These are phyloP conservation scores for Nannizziopsis barbatae DNA, from an alignment of 2,329 filamentous ascomycete genomes.

Conservation along the genomic window DNA sequence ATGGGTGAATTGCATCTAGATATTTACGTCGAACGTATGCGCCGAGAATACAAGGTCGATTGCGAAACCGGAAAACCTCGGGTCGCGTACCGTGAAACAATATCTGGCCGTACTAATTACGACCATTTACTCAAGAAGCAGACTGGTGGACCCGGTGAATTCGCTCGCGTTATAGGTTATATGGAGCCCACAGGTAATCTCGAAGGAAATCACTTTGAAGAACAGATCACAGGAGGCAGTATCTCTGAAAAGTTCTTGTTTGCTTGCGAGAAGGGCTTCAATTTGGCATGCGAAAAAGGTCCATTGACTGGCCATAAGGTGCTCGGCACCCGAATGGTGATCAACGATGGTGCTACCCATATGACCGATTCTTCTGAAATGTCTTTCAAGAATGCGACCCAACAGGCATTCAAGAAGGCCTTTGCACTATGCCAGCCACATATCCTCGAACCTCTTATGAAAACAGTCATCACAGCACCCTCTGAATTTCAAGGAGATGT, in stretches of 20 bases:
- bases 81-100: conserved; percentile 92
- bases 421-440: conserved; percentile 71
- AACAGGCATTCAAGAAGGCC: conserved; percentile 92
- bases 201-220: conserved; percentile 70
- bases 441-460: conserved; percentile 94
- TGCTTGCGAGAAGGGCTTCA: conserved; percentile 92
- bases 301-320: conserved; percentile 89
- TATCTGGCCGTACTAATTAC: conserved; percentile 67
- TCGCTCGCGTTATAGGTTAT: conserved; percentile 79
- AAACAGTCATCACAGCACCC: conserved; percentile 89
- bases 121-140: conserved; percentile 94
- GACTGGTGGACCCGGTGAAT: conserved; percentile 89
- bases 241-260: conserved; percentile 94
- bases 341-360: conserved; percentile 94
- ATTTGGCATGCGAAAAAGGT: conserved; percentile 68
- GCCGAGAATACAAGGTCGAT: conserved; percentile 91
- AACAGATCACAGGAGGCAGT: conserved; percentile 74
- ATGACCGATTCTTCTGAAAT: conserved; percentile 96
- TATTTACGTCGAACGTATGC: conserved; percentile 94
- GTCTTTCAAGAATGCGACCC: conserved; percentile 86
- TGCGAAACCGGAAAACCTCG: conserved; percentile 93
- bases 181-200: conserved; percentile 73
- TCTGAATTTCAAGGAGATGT: conserved; percentile 97
- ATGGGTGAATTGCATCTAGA: conserved; percentile 97
- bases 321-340: conserved; percentile 76